These are phyloP conservation scores for Macroventuria anomochaeta DNA, from an alignment of 2,329 filamentous ascomycete species.

Conservation along the genomic window DNA sequence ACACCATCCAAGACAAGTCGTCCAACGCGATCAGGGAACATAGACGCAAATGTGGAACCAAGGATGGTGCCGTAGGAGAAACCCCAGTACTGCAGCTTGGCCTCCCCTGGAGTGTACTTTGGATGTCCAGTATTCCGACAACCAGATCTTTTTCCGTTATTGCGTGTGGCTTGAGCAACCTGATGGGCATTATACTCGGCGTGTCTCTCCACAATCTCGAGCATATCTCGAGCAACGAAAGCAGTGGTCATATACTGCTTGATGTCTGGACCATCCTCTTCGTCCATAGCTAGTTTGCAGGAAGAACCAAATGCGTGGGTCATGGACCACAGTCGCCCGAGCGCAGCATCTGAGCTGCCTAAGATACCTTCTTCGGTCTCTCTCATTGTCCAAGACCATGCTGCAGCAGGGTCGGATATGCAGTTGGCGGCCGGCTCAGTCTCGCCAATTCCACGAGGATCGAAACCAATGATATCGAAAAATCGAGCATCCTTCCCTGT, in stretches of 20 bases:
- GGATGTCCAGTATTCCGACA: conserved; percentile 2
- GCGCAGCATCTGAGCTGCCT: conserved; percentile 51
- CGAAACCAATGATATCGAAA: conserved; percentile 55
- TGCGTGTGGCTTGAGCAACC: conserved; percentile 1
- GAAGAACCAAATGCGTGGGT: conserved; percentile 44
- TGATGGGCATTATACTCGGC: conserved; percentile 43
- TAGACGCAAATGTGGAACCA: conserved; percentile 47
- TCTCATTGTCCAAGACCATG: conserved; percentile 49
- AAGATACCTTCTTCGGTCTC: conserved; percentile 48
- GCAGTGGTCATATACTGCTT: conserved; percentile 56
- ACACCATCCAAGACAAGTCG: conserved; percentile 55
- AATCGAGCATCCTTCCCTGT: conserved; percentile 38
- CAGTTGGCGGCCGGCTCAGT: conserved; percentile 47
- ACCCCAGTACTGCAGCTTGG: conserved; percentile 54
- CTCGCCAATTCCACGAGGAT: conserved; percentile 52
- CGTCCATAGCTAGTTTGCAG: conserved; percentile 34
- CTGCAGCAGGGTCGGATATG: conserved; percentile 37
- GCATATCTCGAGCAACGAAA: conserved; percentile 58
- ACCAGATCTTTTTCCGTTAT: not conserved
- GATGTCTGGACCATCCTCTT: conserved; percentile 45
- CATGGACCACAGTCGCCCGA: conserved; percentile 53
- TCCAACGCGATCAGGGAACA: conserved; percentile 48
- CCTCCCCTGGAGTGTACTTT: conserved; percentile 14
- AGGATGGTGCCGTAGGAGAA: conserved; percentile 58
- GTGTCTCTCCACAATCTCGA: conserved; percentile 55